A percentile compares a stretch with the other conserved stretches of the same genome.
Conservation (phyloP, 345 rosid genomes). For the Fremontodendron californicum region DNA sequence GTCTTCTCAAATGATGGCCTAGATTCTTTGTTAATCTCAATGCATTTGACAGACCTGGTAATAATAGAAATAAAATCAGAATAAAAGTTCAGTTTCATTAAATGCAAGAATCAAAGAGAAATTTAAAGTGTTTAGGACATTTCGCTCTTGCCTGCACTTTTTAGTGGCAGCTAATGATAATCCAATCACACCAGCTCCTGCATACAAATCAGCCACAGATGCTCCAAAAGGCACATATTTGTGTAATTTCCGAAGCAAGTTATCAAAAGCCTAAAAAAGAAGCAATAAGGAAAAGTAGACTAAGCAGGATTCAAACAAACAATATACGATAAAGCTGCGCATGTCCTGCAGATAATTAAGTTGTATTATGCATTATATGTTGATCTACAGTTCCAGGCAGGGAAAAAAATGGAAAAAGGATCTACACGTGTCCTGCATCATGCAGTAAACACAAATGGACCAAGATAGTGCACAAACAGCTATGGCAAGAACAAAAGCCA, state of each 20-base stretch:
- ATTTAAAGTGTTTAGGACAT: slow-evolving; percentile 10
- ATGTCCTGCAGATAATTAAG: slow-evolving; percentile 6
- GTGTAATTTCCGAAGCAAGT: slow-evolving; percentile 79
- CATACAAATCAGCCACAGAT: slow-evolving; percentile 88
- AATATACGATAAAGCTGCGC: neutral
- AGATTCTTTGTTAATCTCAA: slow-evolving; percentile 92
- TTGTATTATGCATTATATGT: neutral
- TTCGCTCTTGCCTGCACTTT: slow-evolving; percentile 68
- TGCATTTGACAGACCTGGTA: slow-evolving; percentile 79
- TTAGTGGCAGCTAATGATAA: slow-evolving; percentile 76
- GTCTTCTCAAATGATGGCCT: slow-evolving; percentile 85
- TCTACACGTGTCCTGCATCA: neutral
- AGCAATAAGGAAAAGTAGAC: neutral
- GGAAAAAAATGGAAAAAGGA: neutral
- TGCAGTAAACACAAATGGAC: neutral
- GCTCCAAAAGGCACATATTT: slow-evolving; percentile 81
- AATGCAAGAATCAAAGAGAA: neutral
- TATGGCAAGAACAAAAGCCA: neutral
- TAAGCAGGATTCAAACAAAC: slow-evolving; percentile 3
- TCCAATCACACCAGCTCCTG: slow-evolving; percentile 98
- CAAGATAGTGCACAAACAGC: neutral
- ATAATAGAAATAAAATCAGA: slow-evolving; percentile 17
- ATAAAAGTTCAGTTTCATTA: slow-evolving; percentile 4
- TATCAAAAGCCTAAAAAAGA: slow-evolving; percentile 62
- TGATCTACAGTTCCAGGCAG: neutral